Conservation (phyloP, 2,329 filamentous ascomycete genomes). For the Ophiostoma perfectum region DNA sequence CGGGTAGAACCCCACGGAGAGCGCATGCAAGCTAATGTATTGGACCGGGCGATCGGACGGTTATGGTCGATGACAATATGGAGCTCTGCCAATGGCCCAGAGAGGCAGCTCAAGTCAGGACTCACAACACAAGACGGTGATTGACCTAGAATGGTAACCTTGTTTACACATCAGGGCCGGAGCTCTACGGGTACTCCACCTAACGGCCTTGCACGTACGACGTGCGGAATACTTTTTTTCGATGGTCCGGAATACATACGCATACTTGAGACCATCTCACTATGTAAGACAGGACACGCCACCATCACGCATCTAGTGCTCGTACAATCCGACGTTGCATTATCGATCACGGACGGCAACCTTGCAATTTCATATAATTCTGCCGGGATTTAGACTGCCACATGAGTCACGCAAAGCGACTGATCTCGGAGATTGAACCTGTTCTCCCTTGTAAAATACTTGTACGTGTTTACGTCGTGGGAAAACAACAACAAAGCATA, state of each 20-base stretch:
- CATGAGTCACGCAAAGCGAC: neutral
- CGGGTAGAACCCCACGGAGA: neutral
- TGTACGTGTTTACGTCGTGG: too few relatives aligned
- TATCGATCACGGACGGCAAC: neutral
- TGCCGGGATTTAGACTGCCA: neutral
- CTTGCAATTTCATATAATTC: neutral
- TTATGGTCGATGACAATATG: neutral
- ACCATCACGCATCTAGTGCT: neutral
- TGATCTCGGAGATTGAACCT: neutral
- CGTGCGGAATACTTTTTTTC: neutral
- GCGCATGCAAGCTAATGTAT: neutral
- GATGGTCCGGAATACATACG: neutral
- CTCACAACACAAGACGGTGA: neutral
- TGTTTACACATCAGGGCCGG: neutral
- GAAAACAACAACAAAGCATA: too few relatives aligned
- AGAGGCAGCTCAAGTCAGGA: neutral
- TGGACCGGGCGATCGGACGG: neutral
- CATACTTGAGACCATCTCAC: too few relatives aligned
- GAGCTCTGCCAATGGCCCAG: neutral
- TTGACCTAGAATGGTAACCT: neutral
- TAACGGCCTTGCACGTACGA: neutral
- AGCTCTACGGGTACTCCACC: neutral
- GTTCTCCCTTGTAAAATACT: neutral
- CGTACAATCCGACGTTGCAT: neutral
- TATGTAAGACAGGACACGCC: neutral